Conservation (phyloP, 1,139 yeast genomes). For the Arxiozyma telluris region DNA sequence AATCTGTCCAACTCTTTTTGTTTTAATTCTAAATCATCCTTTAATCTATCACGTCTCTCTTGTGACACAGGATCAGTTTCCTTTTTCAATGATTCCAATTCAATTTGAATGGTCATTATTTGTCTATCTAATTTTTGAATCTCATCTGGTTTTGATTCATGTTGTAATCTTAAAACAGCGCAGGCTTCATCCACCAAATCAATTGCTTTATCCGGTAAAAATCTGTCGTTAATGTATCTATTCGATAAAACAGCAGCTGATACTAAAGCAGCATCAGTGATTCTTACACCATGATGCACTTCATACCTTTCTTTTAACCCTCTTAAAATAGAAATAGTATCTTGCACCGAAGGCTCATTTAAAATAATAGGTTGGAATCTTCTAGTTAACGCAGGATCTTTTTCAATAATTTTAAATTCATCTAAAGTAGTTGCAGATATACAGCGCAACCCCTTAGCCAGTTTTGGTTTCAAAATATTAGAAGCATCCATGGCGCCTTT, state of each 20-base stretch:
- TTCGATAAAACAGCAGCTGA: slow-evolving; percentile 89
- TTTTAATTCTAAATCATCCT: slow-evolving; percentile 55
- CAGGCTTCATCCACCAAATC: slow-evolving; percentile 97
- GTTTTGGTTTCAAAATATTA: slow-evolving; percentile 82
- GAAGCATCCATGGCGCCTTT: slow-evolving; percentile 97
- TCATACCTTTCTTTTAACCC: slow-evolving; percentile 92
- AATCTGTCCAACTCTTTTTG: slow-evolving; percentile 57
- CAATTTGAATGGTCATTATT: slow-evolving; percentile 90
- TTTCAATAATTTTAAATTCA: slow-evolving; percentile 83
- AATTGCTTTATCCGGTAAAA: slow-evolving; percentile 90
- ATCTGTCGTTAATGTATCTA: slow-evolving; percentile 85
- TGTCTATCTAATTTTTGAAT: slow-evolving; percentile 81
- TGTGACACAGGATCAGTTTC: slow-evolving; percentile 80
- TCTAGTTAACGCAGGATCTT: slow-evolving; percentile 86
- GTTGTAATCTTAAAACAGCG: slow-evolving; percentile 86
- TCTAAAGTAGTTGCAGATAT: slow-evolving; percentile 95
- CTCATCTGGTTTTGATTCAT: slow-evolving; percentile 94
- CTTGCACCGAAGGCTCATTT: slow-evolving; percentile 86
- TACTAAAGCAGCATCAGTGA: slow-evolving; percentile 85
- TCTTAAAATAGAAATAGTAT: slow-evolving; percentile 82
- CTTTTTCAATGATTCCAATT: slow-evolving; percentile 82
- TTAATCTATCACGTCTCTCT: slow-evolving; percentile 60
- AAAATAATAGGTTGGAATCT: slow-evolving; percentile 85
- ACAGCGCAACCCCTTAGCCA: slow-evolving; percentile 91
- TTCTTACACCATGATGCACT: slow-evolving; percentile 97